phyloP scores from a whole-genome alignment of 352 stramenopile genomes.

The Phytophthora pluvialis region DNA sequence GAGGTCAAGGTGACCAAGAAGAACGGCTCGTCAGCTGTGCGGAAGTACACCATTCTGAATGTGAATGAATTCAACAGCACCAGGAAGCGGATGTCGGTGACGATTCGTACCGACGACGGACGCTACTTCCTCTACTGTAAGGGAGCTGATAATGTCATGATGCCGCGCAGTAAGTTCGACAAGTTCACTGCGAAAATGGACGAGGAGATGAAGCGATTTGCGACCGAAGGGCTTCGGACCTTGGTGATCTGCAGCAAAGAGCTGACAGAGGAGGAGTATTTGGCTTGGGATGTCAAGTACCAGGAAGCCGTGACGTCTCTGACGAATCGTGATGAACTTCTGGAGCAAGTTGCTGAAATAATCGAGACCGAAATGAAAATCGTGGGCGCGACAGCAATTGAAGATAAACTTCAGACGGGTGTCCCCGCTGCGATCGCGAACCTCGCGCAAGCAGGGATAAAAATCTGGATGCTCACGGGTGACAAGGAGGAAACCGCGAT shows the following conservation, averaged over 20 bases:
- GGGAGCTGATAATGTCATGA: slow-evolving; percentile 87
- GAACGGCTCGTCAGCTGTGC: slow-evolving; percentile 26
- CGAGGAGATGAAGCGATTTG: slow-evolving; percentile 79
- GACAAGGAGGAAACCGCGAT: slow-evolving; percentile 96
- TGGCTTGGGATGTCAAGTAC: slow-evolving; percentile 66
- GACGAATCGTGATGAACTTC: slow-evolving; percentile 55
- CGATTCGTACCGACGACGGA: slow-evolving; percentile 73
- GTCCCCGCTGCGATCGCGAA: slow-evolving; percentile 89
- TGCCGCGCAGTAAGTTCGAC: slow-evolving; percentile 56
- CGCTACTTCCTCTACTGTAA: slow-evolving; percentile 76
- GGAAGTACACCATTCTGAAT: slow-evolving; percentile 73
- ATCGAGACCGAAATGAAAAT: slow-evolving; percentile 83
- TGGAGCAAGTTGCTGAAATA: slow-evolving; percentile 62
- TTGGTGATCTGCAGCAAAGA: slow-evolving; percentile 75
- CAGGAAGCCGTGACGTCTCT: slow-evolving; percentile 68
- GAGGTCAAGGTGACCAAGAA: slow-evolving; percentile 64
- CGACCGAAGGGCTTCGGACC: slow-evolving; percentile 83
- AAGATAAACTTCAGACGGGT: slow-evolving; percentile 93
- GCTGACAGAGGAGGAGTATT: slow-evolving; percentile 66
- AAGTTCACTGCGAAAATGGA: slow-evolving; percentile 39
- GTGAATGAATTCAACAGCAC: slow-evolving; percentile 92
- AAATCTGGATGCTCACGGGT: slow-evolving; percentile 95
- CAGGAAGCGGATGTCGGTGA: slow-evolving; percentile 98
- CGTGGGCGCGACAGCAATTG: slow-evolving; percentile 91
- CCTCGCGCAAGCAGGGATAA: slow-evolving; percentile 91